Evolutionary conservation across 352 stramenopile species (phyloP).

Genomic region (Phytophthora kernoviae): DNA sequence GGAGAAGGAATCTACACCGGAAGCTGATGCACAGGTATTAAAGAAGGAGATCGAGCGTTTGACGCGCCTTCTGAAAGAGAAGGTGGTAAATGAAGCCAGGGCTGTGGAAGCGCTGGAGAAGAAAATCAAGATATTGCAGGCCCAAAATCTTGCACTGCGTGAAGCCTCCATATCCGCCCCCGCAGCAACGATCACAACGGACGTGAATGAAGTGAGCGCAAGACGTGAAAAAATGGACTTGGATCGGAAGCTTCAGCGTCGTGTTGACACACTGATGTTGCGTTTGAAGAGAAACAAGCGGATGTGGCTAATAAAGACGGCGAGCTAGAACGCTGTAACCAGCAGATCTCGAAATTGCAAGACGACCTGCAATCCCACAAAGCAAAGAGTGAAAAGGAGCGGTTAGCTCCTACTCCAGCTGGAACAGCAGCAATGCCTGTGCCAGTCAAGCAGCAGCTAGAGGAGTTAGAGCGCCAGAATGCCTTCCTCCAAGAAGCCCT

Average conservation of each 20-base stretch:
- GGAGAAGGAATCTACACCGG: slow-evolving; percentile 18
- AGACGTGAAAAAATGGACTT: slow-evolving; percentile 52
- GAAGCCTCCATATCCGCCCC: slow-evolving; percentile 32
- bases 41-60: slow-evolving; percentile 59
- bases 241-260: slow-evolving; percentile 75
- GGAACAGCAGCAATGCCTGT: neutral
- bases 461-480: slow-evolving; percentile 62
- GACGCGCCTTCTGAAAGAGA: slow-evolving; percentile 62
- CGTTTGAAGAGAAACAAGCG: slow-evolving; percentile 67
- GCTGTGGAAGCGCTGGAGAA: slow-evolving; percentile 63
- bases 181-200: neutral
- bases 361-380: slow-evolving; percentile 35
- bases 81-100: slow-evolving; percentile 49
- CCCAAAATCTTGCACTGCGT: slow-evolving; percentile 83
- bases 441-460: slow-evolving; percentile 26
- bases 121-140: slow-evolving; percentile 74
- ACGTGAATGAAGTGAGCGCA: slow-evolving; percentile 10
- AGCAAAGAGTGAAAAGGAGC: slow-evolving; percentile 25
- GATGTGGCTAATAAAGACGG: slow-evolving; percentile 48
- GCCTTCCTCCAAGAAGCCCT: slow-evolving; percentile 62
- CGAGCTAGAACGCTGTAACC: slow-evolving; percentile 46
- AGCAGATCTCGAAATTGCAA: slow-evolving; percentile 41
- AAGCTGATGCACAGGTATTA: slow-evolving; percentile 24
- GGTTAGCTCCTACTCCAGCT: slow-evolving; percentile 4
- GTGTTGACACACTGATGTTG: slow-evolving; percentile 65